Evolutionary conservation across 2,329 filamentous ascomycete genomes (phyloP), one percentile per base, ranked within the genome.

Genomic region (Arthrocladium fulminans): DNA sequence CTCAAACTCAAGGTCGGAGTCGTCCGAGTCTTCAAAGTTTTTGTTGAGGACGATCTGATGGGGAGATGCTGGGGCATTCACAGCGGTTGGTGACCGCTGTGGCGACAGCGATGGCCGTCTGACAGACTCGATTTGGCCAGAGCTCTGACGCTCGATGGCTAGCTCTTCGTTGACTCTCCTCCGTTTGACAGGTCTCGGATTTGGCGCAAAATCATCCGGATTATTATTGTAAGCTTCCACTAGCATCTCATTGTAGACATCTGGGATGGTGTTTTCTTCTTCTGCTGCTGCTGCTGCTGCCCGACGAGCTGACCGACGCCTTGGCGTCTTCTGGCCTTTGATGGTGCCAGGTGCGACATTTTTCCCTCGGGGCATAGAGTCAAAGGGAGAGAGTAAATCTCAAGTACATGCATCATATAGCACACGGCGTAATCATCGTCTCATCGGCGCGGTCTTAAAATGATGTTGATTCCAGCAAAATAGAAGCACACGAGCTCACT

Each of bases 1-100:
- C 63, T 84, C 80, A 73, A 80, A 84, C 40, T 81, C 79, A 51
- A 77, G 65, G 45, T 81, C 78, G 45, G 55, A 57, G 17, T 72
- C 73, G 9, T 78, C 77, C 12, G 74, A 74, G 25, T 75, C 69
- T 61, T 66, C 52, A 59, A 72, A 66, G 57, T 47, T 34, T 7
- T 47, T 29, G 23, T 37, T 29, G 44, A 47, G 27, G 19, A 69
- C 54, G 37, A 64, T 61, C 56, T 68, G 62, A 57, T 13, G 34
- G 13, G 37, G 1, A 15, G n/a, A 13, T 32, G 54, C 49, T 13
- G 32, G 48, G 12, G 22, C 48, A 25, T 10, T 10, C 13, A 20
- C 20, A 13, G 37, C 15, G 6, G 37, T 19, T 19, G 15, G 17
- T 40, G 37, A 20, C 6, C 22, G 27, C 27, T 29, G 7, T 29